Evolutionary conservation across 495 filamentous ascomycete species (phyloP).

Genomic region (Cryomyces minteri): DNA sequence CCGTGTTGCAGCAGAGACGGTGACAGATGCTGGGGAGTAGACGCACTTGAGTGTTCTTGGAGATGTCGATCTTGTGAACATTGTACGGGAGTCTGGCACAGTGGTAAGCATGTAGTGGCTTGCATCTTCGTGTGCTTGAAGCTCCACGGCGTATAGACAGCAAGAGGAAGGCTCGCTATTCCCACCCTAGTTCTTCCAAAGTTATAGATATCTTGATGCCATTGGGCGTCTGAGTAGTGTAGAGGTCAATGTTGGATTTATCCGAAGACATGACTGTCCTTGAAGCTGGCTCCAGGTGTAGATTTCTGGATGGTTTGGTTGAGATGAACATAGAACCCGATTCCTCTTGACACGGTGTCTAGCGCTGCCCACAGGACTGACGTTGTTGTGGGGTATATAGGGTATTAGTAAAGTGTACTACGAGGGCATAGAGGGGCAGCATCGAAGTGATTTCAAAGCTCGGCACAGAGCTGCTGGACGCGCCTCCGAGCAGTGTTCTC

Average conservation of each 20-base stretch:
- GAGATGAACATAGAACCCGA: too few species aligned
- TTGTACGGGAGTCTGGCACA: constrained; percentile 26
- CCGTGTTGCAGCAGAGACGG: too few species aligned
- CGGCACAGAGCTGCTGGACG: too few species aligned
- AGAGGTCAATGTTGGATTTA: constrained; percentile 20
- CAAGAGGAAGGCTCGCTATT: not conserved
- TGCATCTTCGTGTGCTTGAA: not conserved
- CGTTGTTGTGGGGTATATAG: too few species aligned
- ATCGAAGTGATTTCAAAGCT: too few species aligned
- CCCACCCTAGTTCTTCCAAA: constrained; percentile 74
- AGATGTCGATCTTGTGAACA: constrained; percentile 47
- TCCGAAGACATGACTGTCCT: not conserved
- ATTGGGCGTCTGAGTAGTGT: constrained; percentile 44
- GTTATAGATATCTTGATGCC: constrained; percentile 73
- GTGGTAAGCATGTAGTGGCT: not conserved
- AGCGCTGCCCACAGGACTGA: too few species aligned
- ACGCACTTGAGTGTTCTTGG: constrained; percentile 30
- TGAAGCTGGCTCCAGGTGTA: not conserved
- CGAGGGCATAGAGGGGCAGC: too few species aligned
- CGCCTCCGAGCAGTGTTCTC: too few species aligned
- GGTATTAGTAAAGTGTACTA: too few species aligned
- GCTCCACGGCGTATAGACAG: not conserved
- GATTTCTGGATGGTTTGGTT: too few species aligned
- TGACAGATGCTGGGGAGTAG: too few species aligned
- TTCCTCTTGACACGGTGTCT: too few species aligned